Evolutionary conservation across 2,329 filamentous ascomycete species (phyloP).

Genomic region (Cryphonectria nitschkei): DNA sequence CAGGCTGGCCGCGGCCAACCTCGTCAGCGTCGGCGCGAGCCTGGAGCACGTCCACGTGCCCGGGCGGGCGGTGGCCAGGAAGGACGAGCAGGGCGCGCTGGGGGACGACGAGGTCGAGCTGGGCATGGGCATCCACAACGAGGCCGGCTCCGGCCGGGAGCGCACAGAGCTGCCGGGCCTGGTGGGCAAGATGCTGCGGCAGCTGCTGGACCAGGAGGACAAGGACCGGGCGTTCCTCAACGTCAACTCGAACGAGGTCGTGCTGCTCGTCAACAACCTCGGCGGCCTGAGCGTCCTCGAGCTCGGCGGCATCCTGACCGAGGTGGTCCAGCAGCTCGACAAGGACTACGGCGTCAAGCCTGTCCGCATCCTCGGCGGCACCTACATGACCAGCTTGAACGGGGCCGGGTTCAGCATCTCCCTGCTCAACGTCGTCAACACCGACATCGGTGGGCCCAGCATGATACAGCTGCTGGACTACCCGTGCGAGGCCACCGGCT

Average conservation of each 20-base stretch:
- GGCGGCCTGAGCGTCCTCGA: constrained; percentile 75
- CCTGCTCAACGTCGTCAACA: constrained; percentile 65
- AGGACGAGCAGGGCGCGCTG: constrained; percentile 58
- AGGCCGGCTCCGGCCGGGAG: constrained; percentile 59
- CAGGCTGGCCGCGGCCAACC: constrained; percentile 70
- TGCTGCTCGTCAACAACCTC: constrained; percentile 75
- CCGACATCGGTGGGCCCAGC: constrained; percentile 60
- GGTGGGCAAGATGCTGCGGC: constrained; percentile 68
- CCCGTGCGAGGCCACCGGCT: constrained; percentile 70
- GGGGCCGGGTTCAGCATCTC: constrained; percentile 76
- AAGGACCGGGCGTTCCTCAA: constrained; percentile 71
- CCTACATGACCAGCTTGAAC: constrained; percentile 80
- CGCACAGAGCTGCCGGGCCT: constrained; percentile 57
- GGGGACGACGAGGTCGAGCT: constrained; percentile 62
- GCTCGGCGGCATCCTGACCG: constrained; percentile 70
- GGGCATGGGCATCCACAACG: constrained; percentile 81
- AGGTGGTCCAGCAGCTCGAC: constrained; percentile 67
- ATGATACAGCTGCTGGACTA: constrained; percentile 73
- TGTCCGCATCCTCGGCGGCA: constrained; percentile 67
- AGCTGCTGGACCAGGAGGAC: constrained; percentile 69
- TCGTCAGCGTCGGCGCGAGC: constrained; percentile 84
- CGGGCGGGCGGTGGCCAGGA: constrained; percentile 63
- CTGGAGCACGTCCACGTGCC: constrained; percentile 93
- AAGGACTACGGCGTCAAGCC: constrained; percentile 62
- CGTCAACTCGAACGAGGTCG: constrained; percentile 65